A percentile compares a stretch with the other conserved stretches of the same genome.
Conservation (phyloP, 768 basidiomycete genomes). For the Stropharia rugosoannulata region DNA sequence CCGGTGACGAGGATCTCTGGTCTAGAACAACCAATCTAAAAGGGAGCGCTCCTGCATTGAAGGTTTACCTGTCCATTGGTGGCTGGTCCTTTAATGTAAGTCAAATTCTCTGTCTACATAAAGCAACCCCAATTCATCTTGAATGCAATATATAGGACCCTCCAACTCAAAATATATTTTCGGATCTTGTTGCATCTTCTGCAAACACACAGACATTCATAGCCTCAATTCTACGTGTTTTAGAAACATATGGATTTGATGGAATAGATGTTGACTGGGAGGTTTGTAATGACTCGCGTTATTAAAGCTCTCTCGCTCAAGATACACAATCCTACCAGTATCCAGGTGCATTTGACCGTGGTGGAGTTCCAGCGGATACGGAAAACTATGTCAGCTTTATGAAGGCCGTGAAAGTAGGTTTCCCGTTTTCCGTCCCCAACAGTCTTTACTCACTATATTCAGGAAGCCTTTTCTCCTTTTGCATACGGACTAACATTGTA, state of each 20-base stretch:
- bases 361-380: constrained; percentile 21
- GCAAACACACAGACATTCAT: constrained; percentile 20
- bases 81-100: constrained; percentile 25
- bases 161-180: constrained; percentile 23
- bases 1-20: constrained; percentile 19
- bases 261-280: constrained; percentile 24
- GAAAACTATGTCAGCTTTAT: constrained; percentile 22
- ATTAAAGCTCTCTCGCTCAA: no score
- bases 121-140: not conserved
- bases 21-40: constrained; percentile 22
- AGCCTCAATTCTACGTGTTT: constrained; percentile 11
- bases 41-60: constrained; percentile 19
- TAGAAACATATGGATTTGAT: constrained; percentile 26
- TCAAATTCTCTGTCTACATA: not conserved
- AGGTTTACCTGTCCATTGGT: constrained; percentile 24
- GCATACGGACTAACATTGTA: constrained; percentile 23
- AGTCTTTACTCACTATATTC: not conserved
- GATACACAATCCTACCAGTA: constrained; percentile 7
- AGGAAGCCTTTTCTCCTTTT: constrained; percentile 16
- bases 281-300: not conserved
- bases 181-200: constrained; percentile 16
- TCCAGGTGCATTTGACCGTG: constrained; percentile 23
- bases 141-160: constrained; percentile 3
- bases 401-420: constrained; percentile 11
- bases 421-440: not conserved